A percentile compares a stretch with the other conserved stretches of the same genome.
Conservation (phyloP, 2,329 filamentous ascomycete species). For the Botrytis sinoallii region DNA sequence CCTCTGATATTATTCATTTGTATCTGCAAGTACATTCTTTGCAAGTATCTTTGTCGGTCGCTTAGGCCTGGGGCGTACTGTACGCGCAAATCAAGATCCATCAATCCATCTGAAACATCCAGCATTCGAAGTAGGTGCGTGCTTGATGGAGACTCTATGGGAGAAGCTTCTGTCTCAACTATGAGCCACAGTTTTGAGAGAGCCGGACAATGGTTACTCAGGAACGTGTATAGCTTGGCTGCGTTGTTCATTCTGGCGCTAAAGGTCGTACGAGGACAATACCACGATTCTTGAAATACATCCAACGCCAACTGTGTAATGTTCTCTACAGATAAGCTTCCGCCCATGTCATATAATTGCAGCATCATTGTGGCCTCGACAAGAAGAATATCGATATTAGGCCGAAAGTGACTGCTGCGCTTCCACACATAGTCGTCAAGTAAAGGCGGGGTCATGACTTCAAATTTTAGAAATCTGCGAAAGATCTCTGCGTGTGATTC, state of each 20-base stretch:
- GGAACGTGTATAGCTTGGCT: not conserved
- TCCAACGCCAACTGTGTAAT: not conserved
- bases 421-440: rapidly evolving
- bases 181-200: not conserved
- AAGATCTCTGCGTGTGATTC: not conserved
- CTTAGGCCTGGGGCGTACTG: not conserved
- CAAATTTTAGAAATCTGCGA: not conserved
- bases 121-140: not conserved
- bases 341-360: not conserved
- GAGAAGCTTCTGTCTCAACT: not conserved
- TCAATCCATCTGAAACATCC: not conserved
- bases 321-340: not conserved
- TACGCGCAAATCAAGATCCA: not conserved
- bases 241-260: not conserved
- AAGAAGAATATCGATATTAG: not conserved
- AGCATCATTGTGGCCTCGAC: rapidly evolving
- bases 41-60: not conserved
- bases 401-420: not conserved
- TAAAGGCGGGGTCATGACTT: not conserved
- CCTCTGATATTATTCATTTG: not conserved
- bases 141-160: rapidly evolving
- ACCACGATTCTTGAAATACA: not conserved
- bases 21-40: rapidly evolving
- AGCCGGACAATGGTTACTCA: not conserved
- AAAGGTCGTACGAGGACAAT: rapidly evolving